Evolutionary conservation across 805 yeast genomes (phyloP).

Genomic region (Candida germanica): DNA sequence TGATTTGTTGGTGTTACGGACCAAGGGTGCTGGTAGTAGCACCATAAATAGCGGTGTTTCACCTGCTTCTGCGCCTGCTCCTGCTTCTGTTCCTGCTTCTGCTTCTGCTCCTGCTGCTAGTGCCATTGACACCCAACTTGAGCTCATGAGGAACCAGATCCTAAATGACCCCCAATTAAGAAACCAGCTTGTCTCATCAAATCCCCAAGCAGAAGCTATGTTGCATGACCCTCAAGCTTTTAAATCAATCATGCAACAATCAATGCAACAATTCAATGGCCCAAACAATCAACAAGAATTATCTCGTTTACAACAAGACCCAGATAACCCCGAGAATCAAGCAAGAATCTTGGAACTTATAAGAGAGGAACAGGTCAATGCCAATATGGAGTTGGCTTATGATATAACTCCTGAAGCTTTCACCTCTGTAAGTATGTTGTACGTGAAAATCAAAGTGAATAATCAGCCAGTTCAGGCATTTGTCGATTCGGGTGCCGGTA

Average conservation of each 20-base stretch:
- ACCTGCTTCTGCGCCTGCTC: slow-evolving; percentile 8
- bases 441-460: slow-evolving; percentile 72
- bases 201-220: slow-evolving; percentile 48
- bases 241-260: slow-evolving; percentile 33
- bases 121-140: slow-evolving; percentile 34
- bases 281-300: slow-evolving; percentile 39
- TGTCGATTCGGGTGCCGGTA: slow-evolving; percentile 95
- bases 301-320: slow-evolving; percentile 53
- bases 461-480: slow-evolving; percentile 84
- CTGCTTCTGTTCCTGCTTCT: slow-evolving; percentile 2
- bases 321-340: slow-evolving; percentile 70
- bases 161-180: slow-evolving; percentile 39
- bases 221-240: slow-evolving; percentile 50
- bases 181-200: slow-evolving; percentile 30
- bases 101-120: slow-evolving; percentile 2
- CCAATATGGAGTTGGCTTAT: slow-evolving; percentile 72
- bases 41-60: slow-evolving; percentile 8
- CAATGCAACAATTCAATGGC: slow-evolving; percentile 21
- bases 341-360: slow-evolving; percentile 63
- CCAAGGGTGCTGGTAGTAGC: too few relatives aligned
- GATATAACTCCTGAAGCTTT: slow-evolving; percentile 91
- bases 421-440: slow-evolving; percentile 79
- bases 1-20: slow-evolving; percentile 52
- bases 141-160: slow-evolving; percentile 48
- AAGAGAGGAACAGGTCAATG: slow-evolving; percentile 71